Base-by-base conservation (phyloP, 2,329 filamentous ascomycete species). In the Clarireedia paspali region DNA sequence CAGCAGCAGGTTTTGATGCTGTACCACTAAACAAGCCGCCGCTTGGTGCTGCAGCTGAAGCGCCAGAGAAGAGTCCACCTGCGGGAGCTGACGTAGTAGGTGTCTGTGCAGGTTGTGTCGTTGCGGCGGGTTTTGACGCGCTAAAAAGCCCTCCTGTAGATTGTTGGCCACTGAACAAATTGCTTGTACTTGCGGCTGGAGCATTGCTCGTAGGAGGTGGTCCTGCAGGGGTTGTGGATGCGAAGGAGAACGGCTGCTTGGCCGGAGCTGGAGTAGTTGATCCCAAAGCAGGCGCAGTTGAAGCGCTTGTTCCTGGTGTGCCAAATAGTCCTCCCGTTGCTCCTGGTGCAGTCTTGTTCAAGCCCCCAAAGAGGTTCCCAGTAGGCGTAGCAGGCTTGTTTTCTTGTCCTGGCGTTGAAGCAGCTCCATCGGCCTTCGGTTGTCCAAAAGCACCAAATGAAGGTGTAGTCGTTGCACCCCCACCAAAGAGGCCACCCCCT, bases 171-270 rank as follows among this genome's bases (percentile, higher is more conserved):
- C 51, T 58, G 54, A 65, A 66, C n/a, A 64, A 38, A 12, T 57
- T 54, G 20, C 53, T 60, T 50, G 46, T 44, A 20, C 59, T 47
- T 38, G 60, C 59, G 39, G 55, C 50, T 27, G 55, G 55, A 34
- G 30, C 38, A 50, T 57, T 60, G 45, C 61, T 63, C 54, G 63
- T 56, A 40, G 67, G 67, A 40, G 67, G 67, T 44, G 64, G 66
- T 17, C 68, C 68, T 45, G 66, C 66, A 36, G 68, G 68, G n/a
- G 68, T 70, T 27, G 44, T 60, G 20, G 60, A 61, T 36, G 52
- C 58, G 42, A 59, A 61, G 30, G 9, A 40, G 36, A 57, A 59
- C 15, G 60, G 47, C 38, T 59, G 53, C 42, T 60, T 60, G 9
- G 62, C 63, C 51, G 65, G 66, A n/a, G 54, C 47, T 39, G 54